These are phyloP conservation scores for Casaregolazyma lundiana DNA, from an alignment of 1,139 yeast species.

Conservation along the genomic window DNA sequence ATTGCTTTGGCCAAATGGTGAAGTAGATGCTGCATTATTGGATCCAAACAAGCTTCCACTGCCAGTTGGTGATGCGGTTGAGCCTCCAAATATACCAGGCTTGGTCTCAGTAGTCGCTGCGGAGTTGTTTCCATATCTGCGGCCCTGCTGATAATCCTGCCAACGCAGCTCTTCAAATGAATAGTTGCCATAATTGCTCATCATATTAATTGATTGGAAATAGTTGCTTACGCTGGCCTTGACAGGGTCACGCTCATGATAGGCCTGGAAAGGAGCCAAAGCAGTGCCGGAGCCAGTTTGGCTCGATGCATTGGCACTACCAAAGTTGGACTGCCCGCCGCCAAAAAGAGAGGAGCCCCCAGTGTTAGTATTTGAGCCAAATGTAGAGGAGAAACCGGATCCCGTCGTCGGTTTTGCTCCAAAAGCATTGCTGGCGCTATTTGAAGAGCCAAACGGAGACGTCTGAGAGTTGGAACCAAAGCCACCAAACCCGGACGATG, in stretches of 20 bases:
- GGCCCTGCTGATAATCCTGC: slow-evolving; percentile 78
- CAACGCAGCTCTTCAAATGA: slow-evolving; percentile 85
- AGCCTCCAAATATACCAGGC: slow-evolving; percentile 15
- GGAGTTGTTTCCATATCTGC: slow-evolving; percentile 52
- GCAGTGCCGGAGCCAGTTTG: slow-evolving; percentile 55
- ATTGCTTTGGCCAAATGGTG: slow-evolving; percentile 10
- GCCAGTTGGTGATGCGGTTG: slow-evolving; percentile 22
- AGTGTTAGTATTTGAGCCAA: slow-evolving; percentile 29
- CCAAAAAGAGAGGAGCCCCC: slow-evolving; percentile 24
- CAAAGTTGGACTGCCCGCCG: slow-evolving; percentile 12
- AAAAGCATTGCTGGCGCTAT: slow-evolving; percentile 23
- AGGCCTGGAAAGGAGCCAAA: slow-evolving; percentile 50
- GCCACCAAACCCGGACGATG: slow-evolving; percentile 32
- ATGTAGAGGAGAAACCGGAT: slow-evolving; percentile 17
- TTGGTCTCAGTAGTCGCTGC: slow-evolving; percentile 21
- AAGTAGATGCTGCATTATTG: slow-evolving; percentile 15
- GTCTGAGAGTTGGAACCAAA: slow-evolving; percentile 29
- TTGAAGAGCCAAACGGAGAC: slow-evolving; percentile 25
- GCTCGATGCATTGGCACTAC: slow-evolving; percentile 15
- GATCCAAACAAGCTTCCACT: slow-evolving; percentile 30
- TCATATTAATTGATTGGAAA: slow-evolving; percentile 72
- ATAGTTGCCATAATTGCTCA: slow-evolving; percentile 83
- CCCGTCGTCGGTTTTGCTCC: slow-evolving; percentile 28
- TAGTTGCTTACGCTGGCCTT: slow-evolving; percentile 42
- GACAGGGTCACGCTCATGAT: slow-evolving; percentile 71